Evolutionary conservation across 2,329 filamentous ascomycete genomes (phyloP), one percentile per base, ranked within the genome.

Genomic region (Colletotrichum sp.): DNA sequence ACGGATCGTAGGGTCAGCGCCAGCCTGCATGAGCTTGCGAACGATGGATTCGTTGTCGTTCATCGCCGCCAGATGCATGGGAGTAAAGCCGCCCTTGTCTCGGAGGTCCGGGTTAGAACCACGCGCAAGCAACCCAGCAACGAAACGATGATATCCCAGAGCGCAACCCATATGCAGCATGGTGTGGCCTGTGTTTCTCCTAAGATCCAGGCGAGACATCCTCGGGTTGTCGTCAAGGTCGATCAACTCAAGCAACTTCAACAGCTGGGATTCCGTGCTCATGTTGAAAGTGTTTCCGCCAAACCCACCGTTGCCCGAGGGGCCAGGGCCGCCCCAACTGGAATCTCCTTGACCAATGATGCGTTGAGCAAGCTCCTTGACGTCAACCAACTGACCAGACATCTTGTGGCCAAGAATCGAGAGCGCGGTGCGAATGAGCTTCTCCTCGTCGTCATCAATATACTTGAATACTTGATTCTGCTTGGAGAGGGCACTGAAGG

Each of bases 151-250:
- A 79, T 95, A 90, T 8, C 95, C 95, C 15, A 96, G 86, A 10
- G 94, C 94, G 79, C 93, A 95, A 3, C 94, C 95, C 77, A 96
- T 88, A 80, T 97, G 95, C 77, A 98, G 89, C 89, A 98, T 93
- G 2, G 94, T 95, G 81, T 96, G 94, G 1, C 95, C 95, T 15
- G 92, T 94, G 2, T 90, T 85, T 77, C 86, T 85, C 79, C 89
- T 90, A 67, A 93, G 86, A 81, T 97, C 94, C 77, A 95, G 91
- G 30, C 90, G 90, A 16, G 94, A 91, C 79, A 90, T 89, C 77
- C 93, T 89, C 6, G 92, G 90, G 81, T 91, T 95, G 79, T 96
- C 93, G 81, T 95, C 93, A 30, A 95, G 87, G 82, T 96, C 95
- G 80, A 96, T 93, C 60, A 95, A 88, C 79, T 96, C 94, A n/a